These are phyloP conservation scores for Malassezia brasiliensis DNA, from an alignment of 1,284 basidiomycete genomes.

Conservation along the genomic window DNA sequence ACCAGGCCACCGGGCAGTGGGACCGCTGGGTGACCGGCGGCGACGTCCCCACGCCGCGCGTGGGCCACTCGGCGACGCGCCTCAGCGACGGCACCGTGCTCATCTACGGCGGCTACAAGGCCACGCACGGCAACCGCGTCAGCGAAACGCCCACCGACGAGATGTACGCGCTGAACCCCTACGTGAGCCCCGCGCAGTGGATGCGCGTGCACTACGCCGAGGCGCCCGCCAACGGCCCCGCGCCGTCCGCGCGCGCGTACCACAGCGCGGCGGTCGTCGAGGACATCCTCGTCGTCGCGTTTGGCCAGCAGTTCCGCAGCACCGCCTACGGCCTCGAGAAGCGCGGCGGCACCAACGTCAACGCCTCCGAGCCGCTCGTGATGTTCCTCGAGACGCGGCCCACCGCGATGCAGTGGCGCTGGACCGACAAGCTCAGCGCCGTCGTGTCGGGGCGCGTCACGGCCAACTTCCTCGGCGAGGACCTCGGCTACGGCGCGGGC, in stretches of 20 bases:
- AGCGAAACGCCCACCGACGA: conserved; percentile 26
- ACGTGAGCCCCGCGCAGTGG: conserved; percentile 28
- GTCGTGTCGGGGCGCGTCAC: conserved; percentile 22
- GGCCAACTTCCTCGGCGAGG: conserved; percentile 1
- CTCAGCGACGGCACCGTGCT: conserved; percentile 38
- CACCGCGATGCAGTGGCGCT: conserved; percentile 27
- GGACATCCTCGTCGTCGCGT: conserved; percentile 40
- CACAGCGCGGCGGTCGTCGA: conserved; percentile 42
- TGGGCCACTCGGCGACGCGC: conserved; percentile 41
- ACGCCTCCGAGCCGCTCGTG: conserved; percentile 7
- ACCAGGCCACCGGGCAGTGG: conserved; percentile 34
- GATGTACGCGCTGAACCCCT: conserved; percentile 32
- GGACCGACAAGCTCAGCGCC: conserved; percentile 31
- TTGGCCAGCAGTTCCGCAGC: conserved; percentile 25
- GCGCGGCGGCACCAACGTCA: conserved; percentile 9
- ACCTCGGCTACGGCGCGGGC: neutral
- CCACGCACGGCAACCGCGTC: conserved; percentile 12
- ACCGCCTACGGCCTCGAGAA: conserved; percentile 14
- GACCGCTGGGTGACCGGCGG: conserved; percentile 24
- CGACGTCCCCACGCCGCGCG: conserved; percentile 33
- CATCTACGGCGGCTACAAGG: conserved; percentile 43
- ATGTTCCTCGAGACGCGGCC: conserved; percentile 17
- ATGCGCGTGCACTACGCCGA: conserved; percentile 11
- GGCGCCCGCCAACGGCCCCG: conserved; percentile 14
- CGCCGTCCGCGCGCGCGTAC: conserved; percentile 31